Evolutionary conservation across 495 filamentous ascomycete genomes (phyloP), one percentile per base, ranked within the genome.

Genomic region (Hypoxylon perforatum): DNA sequence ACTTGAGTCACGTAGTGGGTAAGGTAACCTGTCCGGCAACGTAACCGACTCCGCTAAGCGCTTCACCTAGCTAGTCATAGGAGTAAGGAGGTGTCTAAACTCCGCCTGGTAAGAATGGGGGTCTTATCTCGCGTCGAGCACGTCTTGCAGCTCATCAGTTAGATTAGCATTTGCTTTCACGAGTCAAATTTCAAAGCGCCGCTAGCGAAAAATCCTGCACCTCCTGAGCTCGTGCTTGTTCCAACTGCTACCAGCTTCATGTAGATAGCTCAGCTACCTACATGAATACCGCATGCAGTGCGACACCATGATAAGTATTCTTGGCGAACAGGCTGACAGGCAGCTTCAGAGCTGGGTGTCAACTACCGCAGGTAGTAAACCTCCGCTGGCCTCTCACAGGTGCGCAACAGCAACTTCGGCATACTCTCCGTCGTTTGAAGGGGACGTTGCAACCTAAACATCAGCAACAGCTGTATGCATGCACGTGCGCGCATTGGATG

Each of bases 261-360:
- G 19, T 22, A 21, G 21, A 39, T 14, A 15, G 9, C 22, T 21
- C 44, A 51, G 4, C 47, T 60, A 25, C 23, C 19, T 36, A 38
- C 61, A 46, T 46, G 11, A 5, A 3, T 33, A 33, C 30, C 8
- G 8, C 46, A 49, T 60, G 49, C 55, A 60, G n/a, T 56, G 35
- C 60, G 23, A 65, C 41, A 18, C 22, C 46, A 38, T 65, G 48
- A 59, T 61, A 57, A 33, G 42, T 7, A 35, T 44, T 33, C 52
- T 23, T 28, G 10, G 21, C 45, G 25, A 28, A 25, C 41, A 41
- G 38, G 41, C 56, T 57, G 50, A 33, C 46, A 56, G 22, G 53
- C 53, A 19, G n/a, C n/a, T 0, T 44, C 17, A 2, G 41, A 18
- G 3, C 17, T 9, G n/a, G n/a, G n/a, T n/a, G n/a, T 7, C 15